These are phyloP conservation scores for Setaria viridis DNA, from an alignment of 202 grass and related monocot species.

Conservation along the genomic window DNA sequence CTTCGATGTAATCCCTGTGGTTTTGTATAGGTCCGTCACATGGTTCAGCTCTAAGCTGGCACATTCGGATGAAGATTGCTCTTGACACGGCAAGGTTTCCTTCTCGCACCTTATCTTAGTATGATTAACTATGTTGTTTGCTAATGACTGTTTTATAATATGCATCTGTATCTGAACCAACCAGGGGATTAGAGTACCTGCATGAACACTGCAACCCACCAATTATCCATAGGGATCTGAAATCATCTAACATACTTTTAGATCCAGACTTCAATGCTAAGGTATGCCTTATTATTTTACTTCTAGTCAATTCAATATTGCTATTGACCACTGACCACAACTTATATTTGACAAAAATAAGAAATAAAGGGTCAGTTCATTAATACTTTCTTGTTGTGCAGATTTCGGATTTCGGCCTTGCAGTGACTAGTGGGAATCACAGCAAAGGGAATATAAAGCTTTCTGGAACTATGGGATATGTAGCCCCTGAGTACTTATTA, in stretches of 20 bases:
- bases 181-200: conserved; percentile 90
- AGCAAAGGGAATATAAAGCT: conserved; percentile 78
- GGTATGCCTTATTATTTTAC: conserved; percentile 58
- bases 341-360: background rate
- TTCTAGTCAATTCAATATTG: conserved; percentile 40
- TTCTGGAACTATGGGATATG: conserved; percentile 82
- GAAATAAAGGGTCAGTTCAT: background rate
- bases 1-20: conserved; percentile 5
- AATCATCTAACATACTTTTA: conserved; percentile 95
- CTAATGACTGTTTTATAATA: conserved; percentile 41
- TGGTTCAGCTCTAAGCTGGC: conserved; percentile 87
- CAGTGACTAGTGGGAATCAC: conserved; percentile 71
- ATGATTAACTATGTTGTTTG: conserved; percentile 24
- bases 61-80: conserved; percentile 96
- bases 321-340: conserved; percentile 20
- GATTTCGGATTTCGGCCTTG: conserved; percentile 98
- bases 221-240: conserved; percentile 95
- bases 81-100: conserved; percentile 90
- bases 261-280: conserved; percentile 91
- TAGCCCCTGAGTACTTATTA: conserved; percentile 92
- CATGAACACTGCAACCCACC: conserved; percentile 88
- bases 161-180: conserved; percentile 43
- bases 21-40: conserved; percentile 71
- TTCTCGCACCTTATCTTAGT: conserved; percentile 37
- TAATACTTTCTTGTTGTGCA: conserved; percentile 38